Conservation (phyloP, 768 basidiomycete species). For the Kondoa subrosea region DNA sequence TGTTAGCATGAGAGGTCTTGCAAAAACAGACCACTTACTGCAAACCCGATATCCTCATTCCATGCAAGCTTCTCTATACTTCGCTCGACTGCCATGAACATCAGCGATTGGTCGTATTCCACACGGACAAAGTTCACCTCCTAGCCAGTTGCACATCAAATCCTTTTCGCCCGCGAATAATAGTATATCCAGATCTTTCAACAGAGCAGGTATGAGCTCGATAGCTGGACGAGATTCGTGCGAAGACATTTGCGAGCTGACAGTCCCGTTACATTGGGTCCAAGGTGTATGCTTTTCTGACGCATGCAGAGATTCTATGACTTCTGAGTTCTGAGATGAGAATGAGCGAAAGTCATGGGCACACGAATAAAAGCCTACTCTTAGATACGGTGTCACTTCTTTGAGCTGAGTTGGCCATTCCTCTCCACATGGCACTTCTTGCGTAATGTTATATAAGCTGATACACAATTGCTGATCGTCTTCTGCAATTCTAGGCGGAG, state of each 20-base stretch:
- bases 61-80: constrained; percentile 52
- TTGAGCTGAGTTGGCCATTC: constrained; percentile 84
- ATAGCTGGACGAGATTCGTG: constrained; percentile 50
- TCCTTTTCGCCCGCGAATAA: constrained; percentile 93
- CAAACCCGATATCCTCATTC: constrained; percentile 12
- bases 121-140: not conserved
- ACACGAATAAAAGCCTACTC: constrained; percentile 1
- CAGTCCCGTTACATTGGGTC: constrained; percentile 56
- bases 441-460: constrained; percentile 84
- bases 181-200: constrained; percentile 54
- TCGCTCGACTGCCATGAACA: constrained; percentile 62
- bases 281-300: constrained; percentile 55
- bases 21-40: not conserved
- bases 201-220: constrained; percentile 55
- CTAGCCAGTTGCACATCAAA: constrained; percentile 71
- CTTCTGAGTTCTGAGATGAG: constrained; percentile 43
- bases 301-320: constrained; percentile 68
- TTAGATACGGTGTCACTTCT: constrained; percentile 54
- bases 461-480: constrained; percentile 58
- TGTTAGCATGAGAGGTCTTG: constrained; percentile 1
- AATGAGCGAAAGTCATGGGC: constrained; percentile 20
- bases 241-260: constrained; percentile 40
- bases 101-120: no score
- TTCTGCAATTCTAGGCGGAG: constrained; percentile 39
- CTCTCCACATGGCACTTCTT: constrained; percentile 81